phyloP scores from a whole-genome alignment of 768 basidiomycete species.

The Nidula microcarpa region DNA sequence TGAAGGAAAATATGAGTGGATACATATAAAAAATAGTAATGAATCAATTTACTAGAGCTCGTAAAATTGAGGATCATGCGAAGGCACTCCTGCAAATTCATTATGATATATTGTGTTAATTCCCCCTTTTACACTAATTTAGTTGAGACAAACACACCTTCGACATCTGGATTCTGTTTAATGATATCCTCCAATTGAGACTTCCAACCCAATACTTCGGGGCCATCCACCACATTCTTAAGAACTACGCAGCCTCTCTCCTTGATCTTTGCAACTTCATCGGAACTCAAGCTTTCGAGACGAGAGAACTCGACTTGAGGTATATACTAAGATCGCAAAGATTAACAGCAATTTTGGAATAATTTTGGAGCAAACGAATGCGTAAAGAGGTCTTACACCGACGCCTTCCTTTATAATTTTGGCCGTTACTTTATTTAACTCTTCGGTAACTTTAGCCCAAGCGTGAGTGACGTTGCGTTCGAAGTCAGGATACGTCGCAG shows the following conservation, averaged over 20 bases:
- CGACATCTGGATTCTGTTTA: slow-evolving; percentile 40
- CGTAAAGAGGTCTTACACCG: neutral
- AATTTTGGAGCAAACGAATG: slow-evolving; percentile 28
- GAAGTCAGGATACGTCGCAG: slow-evolving; percentile 25
- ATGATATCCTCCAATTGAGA: slow-evolving; percentile 44
- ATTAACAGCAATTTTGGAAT: slow-evolving; percentile 17
- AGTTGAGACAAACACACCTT: neutral
- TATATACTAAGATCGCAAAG: slow-evolving; percentile 29
- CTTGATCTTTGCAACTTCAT: slow-evolving; percentile 4
- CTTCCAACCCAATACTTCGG: slow-evolving; percentile 47
- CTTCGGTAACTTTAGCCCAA: slow-evolving; percentile 45
- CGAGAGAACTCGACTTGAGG: slow-evolving; percentile 49
- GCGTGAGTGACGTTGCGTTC: slow-evolving; percentile 34
- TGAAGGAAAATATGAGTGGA: slow-evolving; percentile 19
- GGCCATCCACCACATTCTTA: slow-evolving; percentile 43
- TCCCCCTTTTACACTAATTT: neutral
- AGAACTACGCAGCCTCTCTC: slow-evolving; percentile 31
- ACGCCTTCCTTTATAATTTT: neutral
- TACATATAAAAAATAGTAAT: neutral
- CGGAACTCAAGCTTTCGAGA: slow-evolving; percentile 33
- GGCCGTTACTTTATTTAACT: neutral
- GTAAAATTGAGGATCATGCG: neutral
- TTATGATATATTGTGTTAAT: neutral
- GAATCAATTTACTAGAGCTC: neutral
- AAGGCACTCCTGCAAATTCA: neutral